Base-by-base conservation (phyloP, 305 asterid species). In the Ilex paraguariensis region DNA sequence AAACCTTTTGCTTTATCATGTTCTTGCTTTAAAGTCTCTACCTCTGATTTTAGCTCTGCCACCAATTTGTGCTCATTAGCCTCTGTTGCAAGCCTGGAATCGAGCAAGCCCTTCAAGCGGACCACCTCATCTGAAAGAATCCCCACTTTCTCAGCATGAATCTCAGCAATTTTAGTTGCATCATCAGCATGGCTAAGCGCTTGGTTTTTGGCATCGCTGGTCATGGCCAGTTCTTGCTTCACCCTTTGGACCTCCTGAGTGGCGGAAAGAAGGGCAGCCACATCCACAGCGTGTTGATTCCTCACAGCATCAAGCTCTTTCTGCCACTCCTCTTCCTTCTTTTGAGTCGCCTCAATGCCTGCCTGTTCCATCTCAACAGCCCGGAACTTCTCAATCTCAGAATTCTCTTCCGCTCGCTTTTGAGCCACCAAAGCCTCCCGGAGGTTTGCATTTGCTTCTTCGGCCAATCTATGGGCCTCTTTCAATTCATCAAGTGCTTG, bases 321-420 rank as follows among this genome's bases (percentile, higher is more conserved):
- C 80, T 74, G 64, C 92, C 95, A 82, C 69, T 93, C 91, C 53
- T 80, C 96, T 66, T 90, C 95, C 74, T 86, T 90, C 78, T 73
- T 82, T 75, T 84, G 90, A 71, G 89, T 70, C 31, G 89, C 81
- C 69, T 93, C 97, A 30, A 93, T 93, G 55, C 96, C 94, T 11
- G 91, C 92, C 70, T 92, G 97, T 70, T 92, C 97, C 86, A 89
- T 75, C 81, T 92, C 96, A 50, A 90, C 78, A 17, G 95, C 89
- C 45, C 97, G 82, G 56, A 92, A 90, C 75, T 90, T 92, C 71
- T 92, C 98, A 50, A 90, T 89, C 81, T 90, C 95, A 1, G 95
- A 85, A 70, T 68, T 57, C 64, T 89, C 97, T 70, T 90, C 94
- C 3, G 98, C 96, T 70, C 85, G 88, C 56, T 87, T 92, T 69